Evolutionary conservation across 805 yeast genomes (phyloP).

Genomic region (Hanseniaspora vineae): DNA sequence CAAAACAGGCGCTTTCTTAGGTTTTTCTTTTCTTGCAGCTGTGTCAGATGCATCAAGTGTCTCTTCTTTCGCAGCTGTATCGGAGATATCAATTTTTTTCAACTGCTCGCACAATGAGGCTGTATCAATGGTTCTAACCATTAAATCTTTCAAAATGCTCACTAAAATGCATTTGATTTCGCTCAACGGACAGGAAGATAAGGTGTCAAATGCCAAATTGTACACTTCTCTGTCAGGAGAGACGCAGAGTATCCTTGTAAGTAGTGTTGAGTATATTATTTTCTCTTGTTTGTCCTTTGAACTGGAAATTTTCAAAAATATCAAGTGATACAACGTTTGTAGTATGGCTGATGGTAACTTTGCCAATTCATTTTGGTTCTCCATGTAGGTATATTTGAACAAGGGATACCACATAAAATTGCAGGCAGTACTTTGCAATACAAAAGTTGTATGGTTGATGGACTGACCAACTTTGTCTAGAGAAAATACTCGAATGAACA

Average conservation of each 20-base stretch:
- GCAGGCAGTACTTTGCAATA: slow-evolving; percentile 18
- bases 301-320: slow-evolving; percentile 27
- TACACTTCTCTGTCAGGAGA: slow-evolving; percentile 45
- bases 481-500: slow-evolving; percentile 29
- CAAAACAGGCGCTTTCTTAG: slow-evolving; percentile 4
- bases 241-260: slow-evolving; percentile 49
- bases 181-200: slow-evolving; percentile 53
- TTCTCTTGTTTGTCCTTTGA: slow-evolving; percentile 27
- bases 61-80: slow-evolving; percentile 1
- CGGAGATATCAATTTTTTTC: not conserved
- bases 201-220: slow-evolving; percentile 48
- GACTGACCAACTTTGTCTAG: slow-evolving; percentile 24
- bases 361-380: slow-evolving; percentile 9
- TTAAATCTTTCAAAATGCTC: slow-evolving; percentile 56
- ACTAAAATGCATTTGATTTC: slow-evolving; percentile 47
- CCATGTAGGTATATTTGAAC: slow-evolving; percentile 10
- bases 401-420: slow-evolving; percentile 28
- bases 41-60: not conserved
- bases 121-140: slow-evolving; percentile 25
- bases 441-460: slow-evolving; percentile 9
- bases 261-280: slow-evolving; percentile 40
- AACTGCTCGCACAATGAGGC: not conserved
- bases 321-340: slow-evolving; percentile 28
- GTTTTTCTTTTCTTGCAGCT: slow-evolving; percentile 1
- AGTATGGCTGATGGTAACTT: slow-evolving; percentile 24